A percentile compares a stretch with the other conserved stretches of the same genome.
These are phyloP conservation scores for Vigna hirtella DNA, from an alignment of 306 rosid genomes.

Conservation along the genomic window DNA sequence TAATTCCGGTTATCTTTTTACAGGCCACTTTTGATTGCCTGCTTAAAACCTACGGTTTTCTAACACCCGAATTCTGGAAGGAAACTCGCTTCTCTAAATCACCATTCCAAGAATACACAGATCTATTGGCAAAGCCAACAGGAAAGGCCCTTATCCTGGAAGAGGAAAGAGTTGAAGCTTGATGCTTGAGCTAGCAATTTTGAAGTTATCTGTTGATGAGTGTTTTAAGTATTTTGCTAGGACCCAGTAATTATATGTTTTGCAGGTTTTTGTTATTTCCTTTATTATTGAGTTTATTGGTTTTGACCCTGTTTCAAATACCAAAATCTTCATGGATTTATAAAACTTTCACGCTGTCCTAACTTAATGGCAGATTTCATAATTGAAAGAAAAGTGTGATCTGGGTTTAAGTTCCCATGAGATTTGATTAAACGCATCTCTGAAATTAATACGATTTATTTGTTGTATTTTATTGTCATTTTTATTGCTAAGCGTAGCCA, in stretches of 20 bases:
- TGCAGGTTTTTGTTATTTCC: slow-evolving; percentile 15
- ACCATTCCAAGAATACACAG: slow-evolving; percentile 51
- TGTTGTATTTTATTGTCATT: background rate
- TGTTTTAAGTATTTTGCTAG: background rate
- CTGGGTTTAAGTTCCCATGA: background rate
- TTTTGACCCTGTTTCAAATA: slow-evolving; percentile 34
- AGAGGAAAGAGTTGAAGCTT: slow-evolving; percentile 48
- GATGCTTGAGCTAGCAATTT: slow-evolving; percentile 4
- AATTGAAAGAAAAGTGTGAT: background rate
- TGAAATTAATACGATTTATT: background rate
- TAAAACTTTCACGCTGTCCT: no score
- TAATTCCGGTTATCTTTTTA: background rate
- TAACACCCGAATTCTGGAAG: slow-evolving; percentile 48
- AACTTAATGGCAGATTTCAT: background rate
- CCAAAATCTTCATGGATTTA: background rate
- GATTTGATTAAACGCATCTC: background rate
- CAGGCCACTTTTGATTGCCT: slow-evolving; percentile 54
- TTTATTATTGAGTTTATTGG: slow-evolving; percentile 10
- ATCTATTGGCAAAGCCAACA: slow-evolving; percentile 43
- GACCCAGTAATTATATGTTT: slow-evolving; percentile 34
- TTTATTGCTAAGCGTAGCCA: background rate
- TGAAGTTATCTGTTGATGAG: background rate
- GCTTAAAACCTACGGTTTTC: slow-evolving; percentile 44
- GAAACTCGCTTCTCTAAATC: slow-evolving; percentile 48
- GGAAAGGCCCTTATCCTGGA: slow-evolving; percentile 44